Base-by-base conservation (phyloP, 164 flowering plant genomes). In the Malania oleifera region DNA sequence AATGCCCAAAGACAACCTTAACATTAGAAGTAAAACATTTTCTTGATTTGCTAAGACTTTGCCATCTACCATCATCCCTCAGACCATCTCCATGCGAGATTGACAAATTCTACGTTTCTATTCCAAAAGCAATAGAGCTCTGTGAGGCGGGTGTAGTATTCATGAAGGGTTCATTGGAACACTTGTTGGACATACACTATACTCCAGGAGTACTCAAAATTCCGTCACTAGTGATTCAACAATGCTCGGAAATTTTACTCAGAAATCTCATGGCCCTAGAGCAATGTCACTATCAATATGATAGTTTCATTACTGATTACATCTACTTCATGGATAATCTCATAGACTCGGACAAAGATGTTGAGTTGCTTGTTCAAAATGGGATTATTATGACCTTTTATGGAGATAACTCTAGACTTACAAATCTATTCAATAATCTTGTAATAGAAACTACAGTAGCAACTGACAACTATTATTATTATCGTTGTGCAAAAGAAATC, bases 181-280 rank as follows among this genome's bases (percentile, higher is more conserved):
- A n/a, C n/a, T n/a, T n/a, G n/a, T n/a, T n/a, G n/a, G n/a, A n/a
- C n/a, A n/a, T n/a, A n/a, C n/a, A n/a, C n/a, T n/a, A n/a, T n/a
- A n/a, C n/a, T n/a, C n/a, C n/a, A 1, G 10, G 41, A 11, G 44
- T 26, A n/a, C 24, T 60, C 29, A n/a, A 50, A 1, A 65, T 70
- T 0, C 73, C 73, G 5, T n/a, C 17, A 13, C 8, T 54, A 0
- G 29, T 18, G 12, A 18, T 54, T 0, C 18, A 57, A 5, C 44
- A 40, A 27, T 1, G 0, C 0, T 28, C 59, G 6, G 67, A 70
- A 49, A 13, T 13, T 48, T 5, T 62, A 8, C 1, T 57, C 4
- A 20, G 67, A 41, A 66, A 66, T 57, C 18, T 70, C 4, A 52
- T 66, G 44, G 67, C 65, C n/a, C 41, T 62, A n/a, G 74, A 66